phyloP scores from a whole-genome alignment of 2,329 filamentous ascomycete species.

The Fusarium nematophilum region DNA sequence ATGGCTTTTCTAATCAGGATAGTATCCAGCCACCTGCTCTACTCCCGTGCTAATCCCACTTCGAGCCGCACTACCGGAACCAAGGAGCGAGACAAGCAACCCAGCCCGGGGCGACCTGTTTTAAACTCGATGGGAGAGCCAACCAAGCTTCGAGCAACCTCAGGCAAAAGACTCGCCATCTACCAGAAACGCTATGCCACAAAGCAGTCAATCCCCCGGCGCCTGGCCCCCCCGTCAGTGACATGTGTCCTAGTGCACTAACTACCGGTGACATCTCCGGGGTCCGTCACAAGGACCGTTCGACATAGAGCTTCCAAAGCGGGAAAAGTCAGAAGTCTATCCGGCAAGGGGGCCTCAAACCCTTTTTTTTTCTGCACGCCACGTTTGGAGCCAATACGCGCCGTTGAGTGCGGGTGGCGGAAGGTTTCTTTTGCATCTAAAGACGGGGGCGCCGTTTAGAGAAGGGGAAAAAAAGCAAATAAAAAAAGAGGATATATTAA shows the following conservation, averaged over 20 bases:
- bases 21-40: conserved; percentile 15
- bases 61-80: neutral
- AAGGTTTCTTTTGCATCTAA: no score
- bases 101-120: neutral
- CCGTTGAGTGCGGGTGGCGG: neutral
- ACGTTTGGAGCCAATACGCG: neutral
- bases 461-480: neutral
- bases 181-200: no score
- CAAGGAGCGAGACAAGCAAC: neutral
- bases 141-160: conserved; percentile 1
- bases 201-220: neutral
- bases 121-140: neutral
- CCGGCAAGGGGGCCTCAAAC: no score
- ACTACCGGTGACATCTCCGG: neutral
- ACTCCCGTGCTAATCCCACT: conserved; percentile 15
- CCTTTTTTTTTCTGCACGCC: no score
- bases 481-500: no score
- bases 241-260: neutral
- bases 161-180: no score
- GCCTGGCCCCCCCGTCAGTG: neutral
- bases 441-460: neutral
- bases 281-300: no score
- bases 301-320: no score
- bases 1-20: conserved; percentile 4
- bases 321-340: no score